Percentiles rank a stretch among this genome's conserved stretches.
phyloP scores from a whole-genome alignment of 805 yeast genomes.

The Peterozyma toletana region DNA sequence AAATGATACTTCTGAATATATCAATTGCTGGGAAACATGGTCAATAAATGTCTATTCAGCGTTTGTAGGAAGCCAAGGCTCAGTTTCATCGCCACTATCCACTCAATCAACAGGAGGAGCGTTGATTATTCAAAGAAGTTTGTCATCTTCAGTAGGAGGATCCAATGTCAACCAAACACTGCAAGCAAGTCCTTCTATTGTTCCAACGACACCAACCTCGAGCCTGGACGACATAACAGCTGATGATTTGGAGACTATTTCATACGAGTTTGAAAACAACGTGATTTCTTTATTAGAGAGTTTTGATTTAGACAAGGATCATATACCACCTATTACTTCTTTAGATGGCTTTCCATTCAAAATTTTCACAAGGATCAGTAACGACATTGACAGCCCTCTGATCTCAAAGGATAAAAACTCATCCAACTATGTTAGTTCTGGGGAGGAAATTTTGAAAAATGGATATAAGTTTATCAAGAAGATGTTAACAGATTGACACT shows the following conservation, averaged over 20 bases:
- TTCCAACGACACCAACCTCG: not conserved
- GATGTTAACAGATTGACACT: slow-evolving; percentile 7
- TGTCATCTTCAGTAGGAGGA: not conserved
- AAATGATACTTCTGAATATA: slow-evolving; percentile 6
- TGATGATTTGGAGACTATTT: slow-evolving; percentile 17
- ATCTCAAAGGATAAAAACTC: slow-evolving; percentile 9
- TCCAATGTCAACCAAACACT: not conserved
- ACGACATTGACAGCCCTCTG: slow-evolving; percentile 10
- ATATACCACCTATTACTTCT: slow-evolving; percentile 69
- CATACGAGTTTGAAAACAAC: slow-evolving; percentile 30
- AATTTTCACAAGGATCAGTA: slow-evolving; percentile 23
- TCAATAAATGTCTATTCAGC: slow-evolving; percentile 30
- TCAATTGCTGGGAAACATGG: slow-evolving; percentile 69
- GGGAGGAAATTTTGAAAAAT: slow-evolving; percentile 23
- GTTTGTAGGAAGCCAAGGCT: not conserved
- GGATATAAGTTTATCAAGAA: slow-evolving; percentile 34
- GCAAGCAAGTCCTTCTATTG: not conserved
- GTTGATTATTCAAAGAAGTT: slow-evolving; percentile 2
- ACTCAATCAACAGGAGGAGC: slow-evolving; percentile 5
- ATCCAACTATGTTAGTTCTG: slow-evolving; percentile 10
- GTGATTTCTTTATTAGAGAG: slow-evolving; percentile 40
- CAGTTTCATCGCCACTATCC: slow-evolving; percentile 3
- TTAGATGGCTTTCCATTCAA: slow-evolving; percentile 63
- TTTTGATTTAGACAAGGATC: slow-evolving; percentile 52
- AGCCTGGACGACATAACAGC: slow-evolving; percentile 4